These are phyloP conservation scores for Tuber indicum DNA, from an alignment of 495 filamentous ascomycete genomes.

Conservation along the genomic window DNA sequence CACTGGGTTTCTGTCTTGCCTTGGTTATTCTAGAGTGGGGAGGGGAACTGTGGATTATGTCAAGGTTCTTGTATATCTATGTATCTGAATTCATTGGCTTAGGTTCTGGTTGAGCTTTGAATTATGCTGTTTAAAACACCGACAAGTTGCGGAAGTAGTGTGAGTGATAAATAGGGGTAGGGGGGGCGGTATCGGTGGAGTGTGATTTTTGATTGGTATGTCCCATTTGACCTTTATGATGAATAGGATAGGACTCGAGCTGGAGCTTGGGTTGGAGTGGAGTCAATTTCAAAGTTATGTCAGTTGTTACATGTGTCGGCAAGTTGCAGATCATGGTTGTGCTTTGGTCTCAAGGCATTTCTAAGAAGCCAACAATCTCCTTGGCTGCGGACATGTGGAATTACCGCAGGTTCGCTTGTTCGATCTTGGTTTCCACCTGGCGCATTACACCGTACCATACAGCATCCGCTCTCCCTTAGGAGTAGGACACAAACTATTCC, in stretches of 20 bases:
- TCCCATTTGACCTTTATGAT: background rate
- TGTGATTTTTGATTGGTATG: background rate
- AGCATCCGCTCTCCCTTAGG: background rate
- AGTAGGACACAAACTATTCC: background rate
- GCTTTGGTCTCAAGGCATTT: background rate
- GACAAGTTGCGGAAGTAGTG: background rate
- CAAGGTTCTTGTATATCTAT: background rate
- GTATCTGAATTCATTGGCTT: background rate
- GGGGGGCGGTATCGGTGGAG: too few species aligned
- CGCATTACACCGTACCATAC: background rate
- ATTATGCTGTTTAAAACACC: background rate
- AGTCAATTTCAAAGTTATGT: background rate
- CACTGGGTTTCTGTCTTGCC: background rate
- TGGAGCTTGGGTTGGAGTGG: background rate
- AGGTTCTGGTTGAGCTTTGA: background rate
- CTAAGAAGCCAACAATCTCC: background rate
- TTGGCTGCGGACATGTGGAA: background rate
- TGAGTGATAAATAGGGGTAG: background rate
- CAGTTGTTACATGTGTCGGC: background rate
- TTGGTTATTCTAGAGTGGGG: background rate
- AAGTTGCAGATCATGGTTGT: background rate
- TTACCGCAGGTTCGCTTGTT: background rate
- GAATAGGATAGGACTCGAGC: background rate
- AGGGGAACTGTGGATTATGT: background rate
- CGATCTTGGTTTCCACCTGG: background rate